phyloP scores from a whole-genome alignment of 1,284 basidiomycete genomes.

The Microbotryum intermedium region DNA sequence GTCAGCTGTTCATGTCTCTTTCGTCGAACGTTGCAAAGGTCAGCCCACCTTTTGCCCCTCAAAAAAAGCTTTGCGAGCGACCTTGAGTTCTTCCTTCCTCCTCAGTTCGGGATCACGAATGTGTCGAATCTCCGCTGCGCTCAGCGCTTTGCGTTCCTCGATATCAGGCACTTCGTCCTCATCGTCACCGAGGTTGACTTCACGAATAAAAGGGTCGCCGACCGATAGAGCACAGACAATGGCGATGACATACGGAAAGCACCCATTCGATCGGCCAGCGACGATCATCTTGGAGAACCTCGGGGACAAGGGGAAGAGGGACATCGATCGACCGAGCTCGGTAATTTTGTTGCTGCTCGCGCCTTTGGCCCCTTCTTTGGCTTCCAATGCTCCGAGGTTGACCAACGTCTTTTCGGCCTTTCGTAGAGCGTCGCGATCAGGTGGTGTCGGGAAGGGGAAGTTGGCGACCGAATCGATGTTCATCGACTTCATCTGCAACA shows the following conservation, averaged over 20 bases:
- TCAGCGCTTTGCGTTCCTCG: conserved; percentile 38
- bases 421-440: conserved; percentile 65
- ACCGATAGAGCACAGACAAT: conserved; percentile 88
- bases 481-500: conserved; percentile 99
- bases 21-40: not conserved
- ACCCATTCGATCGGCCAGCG: conserved; percentile 81
- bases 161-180: conserved; percentile 43
- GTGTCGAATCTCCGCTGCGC: conserved; percentile 47
- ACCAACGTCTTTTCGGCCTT: conserved; percentile 75
- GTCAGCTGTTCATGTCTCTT: conserved; percentile 7
- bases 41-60: conserved; percentile 60
- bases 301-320: conserved; percentile 84
- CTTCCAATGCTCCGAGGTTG: conserved; percentile 71
- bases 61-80: conserved; percentile 65
- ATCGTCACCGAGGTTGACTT: conserved; percentile 54
- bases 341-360: conserved; percentile 53
- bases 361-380: conserved; percentile 40
- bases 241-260: conserved; percentile 82
- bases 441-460: conserved; percentile 97
- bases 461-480: conserved; percentile 93
- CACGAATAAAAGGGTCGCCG: conserved; percentile 90
- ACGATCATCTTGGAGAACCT: conserved; percentile 92
- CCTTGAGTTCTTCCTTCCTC: conserved; percentile 58
- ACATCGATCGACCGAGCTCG: conserved; percentile 80
- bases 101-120: conserved; percentile 54